Evolutionary conservation across 352 stramenopile species (phyloP).

Genomic region (Globisporangium paddicum): DNA sequence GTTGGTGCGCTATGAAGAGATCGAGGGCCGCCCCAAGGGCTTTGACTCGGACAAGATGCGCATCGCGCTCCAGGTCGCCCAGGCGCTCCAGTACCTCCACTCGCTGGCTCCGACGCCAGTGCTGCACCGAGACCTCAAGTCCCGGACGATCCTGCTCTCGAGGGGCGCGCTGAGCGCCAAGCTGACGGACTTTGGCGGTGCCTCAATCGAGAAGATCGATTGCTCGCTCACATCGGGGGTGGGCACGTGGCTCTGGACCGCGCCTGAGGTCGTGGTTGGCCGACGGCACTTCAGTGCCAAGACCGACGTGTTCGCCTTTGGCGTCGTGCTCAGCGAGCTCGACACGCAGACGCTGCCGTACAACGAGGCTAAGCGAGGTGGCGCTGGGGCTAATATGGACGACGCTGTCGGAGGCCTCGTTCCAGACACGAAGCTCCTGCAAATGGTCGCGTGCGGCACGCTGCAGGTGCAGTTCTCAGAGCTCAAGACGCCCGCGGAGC

Average conservation of each 20-base stretch:
- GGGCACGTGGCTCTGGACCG: constrained; percentile 51
- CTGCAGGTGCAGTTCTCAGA: constrained; percentile 38
- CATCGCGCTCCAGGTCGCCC: constrained; percentile 35
- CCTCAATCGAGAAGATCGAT: constrained; percentile 35
- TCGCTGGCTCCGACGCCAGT: constrained; percentile 23
- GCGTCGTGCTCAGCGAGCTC: constrained; percentile 42
- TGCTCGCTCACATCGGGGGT: constrained; percentile 40
- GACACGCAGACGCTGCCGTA: constrained; percentile 45
- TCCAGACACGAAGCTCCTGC: constrained; percentile 29
- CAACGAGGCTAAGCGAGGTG: constrained; percentile 2
- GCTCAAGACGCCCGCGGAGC: constrained; percentile 12
- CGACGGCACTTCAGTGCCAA: constrained; percentile 34
- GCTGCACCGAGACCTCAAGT: constrained; percentile 53
- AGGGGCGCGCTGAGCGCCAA: constrained; percentile 30
- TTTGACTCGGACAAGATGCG: constrained; percentile 46
- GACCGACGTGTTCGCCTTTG: constrained; percentile 46
- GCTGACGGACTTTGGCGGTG: constrained; percentile 50
- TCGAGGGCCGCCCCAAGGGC: constrained; percentile 21
- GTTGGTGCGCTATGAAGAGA: constrained; percentile 20
- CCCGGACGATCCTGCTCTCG: constrained; percentile 37
- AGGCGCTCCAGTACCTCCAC: constrained; percentile 45
- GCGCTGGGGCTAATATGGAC: constrained; percentile 16
- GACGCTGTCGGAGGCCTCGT: constrained; percentile 14
- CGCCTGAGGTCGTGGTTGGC: constrained; percentile 47
- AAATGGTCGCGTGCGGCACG: constrained; percentile 25